Base-by-base conservation (phyloP, 306 rosid species). In the Oxytropis ochrocephala region DNA sequence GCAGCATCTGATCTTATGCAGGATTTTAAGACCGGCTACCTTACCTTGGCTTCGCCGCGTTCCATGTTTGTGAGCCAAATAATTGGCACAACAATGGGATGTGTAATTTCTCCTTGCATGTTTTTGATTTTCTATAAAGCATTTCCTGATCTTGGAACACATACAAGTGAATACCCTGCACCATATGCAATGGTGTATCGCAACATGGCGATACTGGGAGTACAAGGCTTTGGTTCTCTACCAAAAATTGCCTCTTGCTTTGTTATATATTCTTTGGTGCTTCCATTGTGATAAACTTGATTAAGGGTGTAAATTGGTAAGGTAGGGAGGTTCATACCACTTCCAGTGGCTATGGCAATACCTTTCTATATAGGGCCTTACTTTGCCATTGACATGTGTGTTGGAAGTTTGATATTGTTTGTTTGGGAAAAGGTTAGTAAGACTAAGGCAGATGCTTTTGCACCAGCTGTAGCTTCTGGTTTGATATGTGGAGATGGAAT, bases 51-150 rank as follows among this genome's bases (percentile, higher is more conserved):
- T 64, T 83, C 87, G 0, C 87, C 87, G n/a, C n/a, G n/a, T n/a
- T n/a, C n/a, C n/a, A n/a, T n/a, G n/a, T n/a, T n/a, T n/a, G n/a
- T n/a, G n/a, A 83, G 87, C 85, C 87, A 83, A 70, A 41, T 83
- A 36, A 65, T 83, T 1, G 87, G 87, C 70, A 80, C 87, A 10
- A 7, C 73, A 38, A 83, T 83, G 85, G 87, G 87, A n/a, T 83
- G 87, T 29, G 11, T 83, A 2, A 39, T 83, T 6, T 73, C 87
- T 49, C 87, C 87, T 11, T 80, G 70, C 60, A 85, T 80, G 11
- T 83, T 83, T 54, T 83, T 82, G 87, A 75, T 83, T 19, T 80
- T 83, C 80, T 83, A 77, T 76, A 80, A 69, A 5, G 87, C 87
- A 8, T 80, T 77, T 18, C 68, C 67, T 77, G 88, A 84, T 41